phyloP scores from a whole-genome alignment of 805 yeast genomes.

The Ogataea trehalophila region DNA sequence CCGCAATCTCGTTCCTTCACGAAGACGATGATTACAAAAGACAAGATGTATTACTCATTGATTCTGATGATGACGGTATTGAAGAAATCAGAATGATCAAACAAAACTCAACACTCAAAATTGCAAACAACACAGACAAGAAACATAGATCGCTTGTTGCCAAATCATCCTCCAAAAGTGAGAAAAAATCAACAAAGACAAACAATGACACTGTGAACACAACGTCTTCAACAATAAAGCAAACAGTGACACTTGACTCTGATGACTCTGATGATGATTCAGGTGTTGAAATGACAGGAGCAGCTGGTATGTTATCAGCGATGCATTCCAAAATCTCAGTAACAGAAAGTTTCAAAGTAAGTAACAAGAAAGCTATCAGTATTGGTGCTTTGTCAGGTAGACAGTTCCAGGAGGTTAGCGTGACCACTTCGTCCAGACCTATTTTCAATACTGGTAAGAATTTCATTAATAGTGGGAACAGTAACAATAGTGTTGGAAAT shows the following conservation, averaged over 20 bases:
- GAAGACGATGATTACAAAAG: conserved; percentile 23
- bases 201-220: neutral
- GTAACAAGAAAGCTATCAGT: conserved; percentile 12
- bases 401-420: conserved; percentile 25
- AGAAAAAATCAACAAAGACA: neutral
- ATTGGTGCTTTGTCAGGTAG: conserved; percentile 21
- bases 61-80: conserved; percentile 29
- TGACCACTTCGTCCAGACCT: conserved; percentile 25
- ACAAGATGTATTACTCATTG: conserved; percentile 32
- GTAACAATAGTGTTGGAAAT: too few relatives aligned
- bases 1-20: conserved; percentile 24
- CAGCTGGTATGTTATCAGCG: conserved; percentile 21
- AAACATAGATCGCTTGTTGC: conserved; percentile 49
- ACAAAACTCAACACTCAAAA: conserved; percentile 36
- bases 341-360: conserved; percentile 25
- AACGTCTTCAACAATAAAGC: neutral
- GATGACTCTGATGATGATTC: conserved; percentile 1
- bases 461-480: too few relatives aligned
- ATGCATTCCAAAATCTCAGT: conserved; percentile 18
- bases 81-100: conserved; percentile 34
- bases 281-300: conserved; percentile 7
- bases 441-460: conserved; percentile 8
- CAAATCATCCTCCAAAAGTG: neutral
- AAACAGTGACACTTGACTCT: neutral
- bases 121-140: conserved; percentile 45